Percentiles rank a stretch among this genome's conserved stretches.
Evolutionary conservation across 148 eudicot species (phyloP).

Genomic region (Hydrangea macrophylla): DNA sequence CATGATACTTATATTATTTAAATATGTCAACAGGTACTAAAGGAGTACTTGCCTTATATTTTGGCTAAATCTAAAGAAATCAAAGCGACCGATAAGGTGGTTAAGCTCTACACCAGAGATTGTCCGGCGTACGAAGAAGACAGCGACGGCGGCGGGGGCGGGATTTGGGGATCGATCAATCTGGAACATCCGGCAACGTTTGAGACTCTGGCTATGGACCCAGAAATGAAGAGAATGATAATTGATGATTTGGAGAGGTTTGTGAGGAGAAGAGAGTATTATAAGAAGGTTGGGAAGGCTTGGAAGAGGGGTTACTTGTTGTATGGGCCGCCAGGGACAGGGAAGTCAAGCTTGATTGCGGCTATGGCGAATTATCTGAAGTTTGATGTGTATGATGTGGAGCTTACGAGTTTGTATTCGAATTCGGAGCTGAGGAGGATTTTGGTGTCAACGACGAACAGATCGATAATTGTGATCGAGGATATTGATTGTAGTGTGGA

Average conservation of each 20-base stretch:
- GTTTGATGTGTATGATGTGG: conserved; percentile 38
- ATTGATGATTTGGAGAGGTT: conserved; percentile 35
- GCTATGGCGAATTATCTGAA: conserved; percentile 34
- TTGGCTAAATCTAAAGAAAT: no score
- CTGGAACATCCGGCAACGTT: conserved; percentile 18
- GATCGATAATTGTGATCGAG: conserved; percentile 35
- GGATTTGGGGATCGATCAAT: conserved; percentile 13
- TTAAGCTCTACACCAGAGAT: background rate
- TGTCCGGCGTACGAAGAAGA: background rate
- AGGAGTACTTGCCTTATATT: background rate
- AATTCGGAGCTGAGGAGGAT: conserved; percentile 28
- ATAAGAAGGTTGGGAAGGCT: conserved; percentile 35
- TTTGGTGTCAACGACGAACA: conserved; percentile 24
- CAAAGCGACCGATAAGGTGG: background rate
- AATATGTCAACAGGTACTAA: background rate
- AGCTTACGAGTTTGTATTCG: conserved; percentile 20
- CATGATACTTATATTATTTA: no score
- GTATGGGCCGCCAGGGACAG: conserved; percentile 41
- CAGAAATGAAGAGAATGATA: conserved; percentile 14
- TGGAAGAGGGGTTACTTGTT: conserved; percentile 45
- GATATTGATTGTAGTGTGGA: conserved; percentile 37
- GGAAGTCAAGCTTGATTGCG: conserved; percentile 35
- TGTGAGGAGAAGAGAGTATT: conserved; percentile 32
- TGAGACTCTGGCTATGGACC: conserved; percentile 9
- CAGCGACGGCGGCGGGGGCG: background rate